phyloP scores from a whole-genome alignment of 139 green algal species.

The Chlorella sp. region DNA sequence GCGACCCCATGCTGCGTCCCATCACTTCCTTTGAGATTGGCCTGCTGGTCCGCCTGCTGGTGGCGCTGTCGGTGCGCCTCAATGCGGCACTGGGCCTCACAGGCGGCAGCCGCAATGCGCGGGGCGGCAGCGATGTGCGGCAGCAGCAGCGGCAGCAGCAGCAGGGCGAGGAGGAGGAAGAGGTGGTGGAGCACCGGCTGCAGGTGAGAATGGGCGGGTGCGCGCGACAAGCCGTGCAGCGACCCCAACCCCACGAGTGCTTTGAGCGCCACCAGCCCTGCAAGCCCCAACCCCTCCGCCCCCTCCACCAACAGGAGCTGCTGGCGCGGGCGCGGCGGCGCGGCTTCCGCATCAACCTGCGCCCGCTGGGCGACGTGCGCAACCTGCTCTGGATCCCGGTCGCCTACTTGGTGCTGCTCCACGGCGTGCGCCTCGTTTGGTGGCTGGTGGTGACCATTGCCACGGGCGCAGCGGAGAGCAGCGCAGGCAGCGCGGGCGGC shows the following conservation, averaged over 20 bases:
- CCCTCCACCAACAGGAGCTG: conserved; percentile 50
- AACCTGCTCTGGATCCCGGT: conserved; percentile 62
- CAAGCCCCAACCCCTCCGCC: too few species aligned
- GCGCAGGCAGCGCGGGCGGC: neutral
- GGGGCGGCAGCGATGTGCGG: neutral
- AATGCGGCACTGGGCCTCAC: conserved; percentile 69
- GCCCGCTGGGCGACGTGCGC: conserved; percentile 78
- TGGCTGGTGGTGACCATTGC: conserved; percentile 7
- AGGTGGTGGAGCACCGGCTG: conserved; percentile 59
- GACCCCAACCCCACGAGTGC: too few species aligned
- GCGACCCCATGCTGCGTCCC: conserved; percentile 81
- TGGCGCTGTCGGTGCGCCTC: conserved; percentile 51
- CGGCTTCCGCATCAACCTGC: conserved; percentile 77
- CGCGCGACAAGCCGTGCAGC: too few species aligned
- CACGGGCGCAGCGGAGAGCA: neutral
- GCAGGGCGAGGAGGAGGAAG: conserved; percentile 35
- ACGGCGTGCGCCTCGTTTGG: neutral
- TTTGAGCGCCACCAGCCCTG: too few species aligned
- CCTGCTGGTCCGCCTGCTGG: conserved; percentile 72
- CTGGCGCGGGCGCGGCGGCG: conserved; percentile 39
- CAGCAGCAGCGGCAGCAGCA: too few species aligned
- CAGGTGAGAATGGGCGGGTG: too few species aligned
- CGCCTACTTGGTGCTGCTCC: conserved; percentile 29
- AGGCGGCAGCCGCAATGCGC: neutral
- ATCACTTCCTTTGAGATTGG: conserved; percentile 79